Base-by-base conservation (phyloP, 2,329 filamentous ascomycete species). In the Cadophora luteo-olivacea region DNA sequence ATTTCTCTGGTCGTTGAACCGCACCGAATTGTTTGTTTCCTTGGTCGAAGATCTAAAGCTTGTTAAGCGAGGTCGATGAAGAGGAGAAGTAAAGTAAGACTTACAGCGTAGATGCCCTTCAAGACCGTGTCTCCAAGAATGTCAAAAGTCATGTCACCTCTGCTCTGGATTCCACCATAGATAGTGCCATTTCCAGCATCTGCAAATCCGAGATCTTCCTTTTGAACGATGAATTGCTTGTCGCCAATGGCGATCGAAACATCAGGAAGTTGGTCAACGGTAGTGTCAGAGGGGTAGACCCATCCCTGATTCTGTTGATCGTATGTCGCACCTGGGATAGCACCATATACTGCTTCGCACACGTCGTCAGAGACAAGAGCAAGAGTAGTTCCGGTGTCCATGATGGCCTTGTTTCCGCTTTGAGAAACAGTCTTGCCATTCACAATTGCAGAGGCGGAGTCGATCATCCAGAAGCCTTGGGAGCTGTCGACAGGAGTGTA, bases 321-420 rank as follows among this genome's bases (percentile, higher is more conserved):
- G 74, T 89, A 89, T 57, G 78, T 82, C 11, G 88, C 82, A 16
- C 88, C 89, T 3, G 86, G 85, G 68, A 93, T 92, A 38, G 85
- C 81, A 62, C 81, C 81, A 78, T 93, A 93, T 70, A 93, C 83
- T 2, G 85, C 85, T 68, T 88, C 80, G 75, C 86, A 89, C 14
- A 86, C 83, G 1, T 79, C 76, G 75, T 93, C 91, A 51, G 86
- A 84, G 58, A 92, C 82, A 38, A 93, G 82, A 1, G 86, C 86
- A 61, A 93, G 84, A 0, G 90, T 91, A 36, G 90, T 92, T 66
- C 90, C 91, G 0, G 91, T 93, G 77, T 93, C 91, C 41, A 86
- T 87, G 72, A 93, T 92, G 58, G 90, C 89, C 36, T 81, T 88
- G 79, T 92, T 92, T 60, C 82, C 83, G 3, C 80, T 76, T 11